Conservation (phyloP, 2,329 filamentous ascomycete species). For the Verruconis gallopava region DNA sequence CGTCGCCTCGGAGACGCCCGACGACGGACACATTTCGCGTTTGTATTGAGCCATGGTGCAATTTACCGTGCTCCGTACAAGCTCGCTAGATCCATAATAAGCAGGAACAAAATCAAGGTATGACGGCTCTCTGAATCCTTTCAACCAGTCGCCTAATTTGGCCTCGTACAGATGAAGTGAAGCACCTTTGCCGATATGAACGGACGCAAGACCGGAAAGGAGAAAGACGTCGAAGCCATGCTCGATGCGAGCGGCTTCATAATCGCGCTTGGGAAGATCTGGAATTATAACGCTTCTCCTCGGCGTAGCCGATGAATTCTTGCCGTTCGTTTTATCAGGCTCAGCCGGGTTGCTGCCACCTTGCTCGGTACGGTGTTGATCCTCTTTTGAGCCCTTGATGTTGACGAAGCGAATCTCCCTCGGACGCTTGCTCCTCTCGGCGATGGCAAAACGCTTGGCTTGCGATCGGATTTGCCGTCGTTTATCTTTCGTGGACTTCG, state of each 20-base stretch:
- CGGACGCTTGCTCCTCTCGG: not conserved
- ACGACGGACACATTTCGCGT: not conserved
- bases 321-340: not conserved
- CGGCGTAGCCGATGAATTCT: not conserved
- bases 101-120: not conserved
- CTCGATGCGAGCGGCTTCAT: not conserved
- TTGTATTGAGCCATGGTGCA: not conserved
- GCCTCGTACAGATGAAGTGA: not conserved
- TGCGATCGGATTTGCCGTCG: not conserved
- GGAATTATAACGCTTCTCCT: not conserved
- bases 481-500: not conserved
- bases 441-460: not conserved
- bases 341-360: too few relatives aligned
- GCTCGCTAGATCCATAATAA: not conserved
- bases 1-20: not conserved
- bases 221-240: not conserved
- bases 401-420: not conserved
- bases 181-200: not conserved
- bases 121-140: not conserved
- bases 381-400: not conserved
- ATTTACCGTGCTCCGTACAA: not conserved
- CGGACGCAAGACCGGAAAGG: not conserved
- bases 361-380: not conserved
- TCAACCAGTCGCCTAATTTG: not conserved
- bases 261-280: not conserved